Percentiles rank a stretch among this genome's conserved stretches.
These are phyloP conservation scores for Aspergillus ellipticus DNA, from an alignment of 495 filamentous ascomycete genomes.

Conservation along the genomic window DNA sequence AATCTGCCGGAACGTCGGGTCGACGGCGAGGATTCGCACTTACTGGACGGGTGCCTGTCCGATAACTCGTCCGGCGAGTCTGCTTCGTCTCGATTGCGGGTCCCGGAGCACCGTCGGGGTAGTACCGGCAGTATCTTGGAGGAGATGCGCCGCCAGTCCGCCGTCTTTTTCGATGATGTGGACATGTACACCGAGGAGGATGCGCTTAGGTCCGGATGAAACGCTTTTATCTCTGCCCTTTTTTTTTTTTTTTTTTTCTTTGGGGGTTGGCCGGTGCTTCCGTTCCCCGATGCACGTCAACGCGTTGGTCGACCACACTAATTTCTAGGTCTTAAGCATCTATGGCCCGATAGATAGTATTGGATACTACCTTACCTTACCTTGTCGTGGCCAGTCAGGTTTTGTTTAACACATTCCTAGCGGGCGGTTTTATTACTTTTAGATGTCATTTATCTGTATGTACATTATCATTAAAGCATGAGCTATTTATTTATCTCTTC, in stretches of 20 bases:
- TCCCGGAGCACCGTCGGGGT: slow-evolving; percentile 13
- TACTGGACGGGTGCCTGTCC: slow-evolving; percentile 8
- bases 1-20: slow-evolving; percentile 31
- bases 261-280: background rate
- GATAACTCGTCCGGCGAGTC: slow-evolving; percentile 22
- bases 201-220: background rate
- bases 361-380: too few species aligned
- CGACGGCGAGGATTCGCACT: slow-evolving; percentile 14
- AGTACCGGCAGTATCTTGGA: slow-evolving; percentile 48
- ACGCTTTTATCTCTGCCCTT: background rate
- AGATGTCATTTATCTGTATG: too few species aligned
- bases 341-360: too few species aligned
- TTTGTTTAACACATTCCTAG: too few species aligned
- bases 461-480: too few species aligned
- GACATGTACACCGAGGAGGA: slow-evolving; percentile 36
- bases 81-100: slow-evolving; percentile 23
- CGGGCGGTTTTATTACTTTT: too few species aligned
- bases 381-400: too few species aligned
- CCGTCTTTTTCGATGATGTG: slow-evolving; percentile 60
- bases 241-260: background rate
- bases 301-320: too few species aligned
- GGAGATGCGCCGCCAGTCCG: slow-evolving; percentile 57
- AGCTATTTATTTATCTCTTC: too few species aligned
- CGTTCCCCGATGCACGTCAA: background rate
- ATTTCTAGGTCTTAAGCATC: too few species aligned